Base-by-base conservation (phyloP, 129 eudicot genomes). In the Oenanthe sinensis region DNA sequence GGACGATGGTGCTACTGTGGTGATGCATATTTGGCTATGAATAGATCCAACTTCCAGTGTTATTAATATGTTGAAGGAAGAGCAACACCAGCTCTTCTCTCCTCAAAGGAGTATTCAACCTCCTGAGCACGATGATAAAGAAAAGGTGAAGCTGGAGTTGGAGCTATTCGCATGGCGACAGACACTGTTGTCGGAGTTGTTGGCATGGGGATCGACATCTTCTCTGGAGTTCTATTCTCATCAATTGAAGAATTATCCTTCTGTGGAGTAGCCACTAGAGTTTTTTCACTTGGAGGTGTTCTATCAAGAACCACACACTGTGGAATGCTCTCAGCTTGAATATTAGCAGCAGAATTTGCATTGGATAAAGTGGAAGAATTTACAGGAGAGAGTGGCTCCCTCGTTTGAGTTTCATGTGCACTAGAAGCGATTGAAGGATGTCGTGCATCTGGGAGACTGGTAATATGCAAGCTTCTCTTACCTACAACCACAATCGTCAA, bases 41-140 rank as follows among this genome's bases (percentile, higher is more conserved):
- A 58, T 8, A 58, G 3, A 8, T 54, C 63, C 63, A 54, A 20
- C 63, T 20, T 19, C n/a, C 67, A 58, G n/a, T 58, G 30, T 58
- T 14, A 26, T 58, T n/a, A 11, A 14, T 9, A 58, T 20, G 30
- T 58, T 58, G 11, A 8, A 22, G 67, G 13, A 58, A n/a, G 30
- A 58, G n/a, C 24, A 74, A 83, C 85, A 6, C 96, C 91, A 42
- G 94, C 94, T 80, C 96, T 87, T 77, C 78, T 76, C 86, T 93
- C 94, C 84, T 93, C 96, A 71, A 85, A 93, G 12, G 96, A 90
- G 73, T 89, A 93, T 71, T 93, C 93, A 9, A 83, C 58, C 55
- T 74, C 83, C 69, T 79, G 77, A 73, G 40, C 77, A 52, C 60
- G 75, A 12, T 43, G 74, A 49, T 75, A 75, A 79, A 77, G 65